Base-by-base conservation (phyloP, 208 protist species). In the Leishmania aethiopica region DNA sequence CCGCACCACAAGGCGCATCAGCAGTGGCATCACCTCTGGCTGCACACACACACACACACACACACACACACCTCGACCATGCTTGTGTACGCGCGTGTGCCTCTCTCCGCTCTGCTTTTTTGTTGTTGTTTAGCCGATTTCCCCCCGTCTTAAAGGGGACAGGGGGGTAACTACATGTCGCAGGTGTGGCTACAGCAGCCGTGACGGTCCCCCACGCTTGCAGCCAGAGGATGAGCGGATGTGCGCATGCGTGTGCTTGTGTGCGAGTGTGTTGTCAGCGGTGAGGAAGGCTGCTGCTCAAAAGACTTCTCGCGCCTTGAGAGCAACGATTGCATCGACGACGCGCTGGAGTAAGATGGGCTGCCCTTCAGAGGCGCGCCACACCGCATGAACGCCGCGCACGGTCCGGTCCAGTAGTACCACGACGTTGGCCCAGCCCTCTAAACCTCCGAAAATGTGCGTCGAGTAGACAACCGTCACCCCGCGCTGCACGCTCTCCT, bases 401-500 rank as follows among this genome's bases (percentile, higher is more conserved):
- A 55, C 70, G 17, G 82, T 93, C n/a, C 91, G 89, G 77, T 97
- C 92, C n/a, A 97, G 85, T 25, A 98, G 60, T 53, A 98, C 85
- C 11, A 92, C 72, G 3, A 75, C 80, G 32, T 89, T 87, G 37
- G 93, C 91, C 97, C 97, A 99, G 37, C 89, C 90, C 49, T 97
- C 88, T 17, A 99, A 75, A 0, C 95, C 97, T 59, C 95, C 94
- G 83, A 98, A 99, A 81, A 99, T 99, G 84, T 99, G 96, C 53
- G 96, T 99, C 64, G 93, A 86, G 89, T 98, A 99, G 45, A 98
- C 79, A 47, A 98, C 88, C 2, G 94, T 97, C 66, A 97, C 95
- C 10, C 93, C 94, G 35, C 90, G 90, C 15, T 84, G 77, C 77
- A 90, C 88, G 84, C 91, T 96, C 78, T 98, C 95, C 75, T 89